Percentiles rank a stretch among this genome's conserved stretches.
phyloP scores from a whole-genome alignment of 768 basidiomycete genomes.

The Boletus coccyginus region DNA sequence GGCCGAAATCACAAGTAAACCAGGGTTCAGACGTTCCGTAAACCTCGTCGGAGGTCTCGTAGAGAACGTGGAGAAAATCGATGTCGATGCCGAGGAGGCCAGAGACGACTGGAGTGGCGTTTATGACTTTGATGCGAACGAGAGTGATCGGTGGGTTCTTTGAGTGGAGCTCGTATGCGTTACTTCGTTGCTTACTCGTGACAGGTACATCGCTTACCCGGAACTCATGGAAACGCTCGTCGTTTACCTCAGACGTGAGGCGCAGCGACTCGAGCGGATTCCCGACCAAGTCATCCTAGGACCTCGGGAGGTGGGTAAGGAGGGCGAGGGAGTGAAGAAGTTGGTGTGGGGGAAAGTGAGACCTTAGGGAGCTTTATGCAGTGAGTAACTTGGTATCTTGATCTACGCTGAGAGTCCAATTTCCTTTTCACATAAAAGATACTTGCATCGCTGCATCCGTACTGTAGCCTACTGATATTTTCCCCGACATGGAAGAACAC shows the following conservation, averaged over 20 bases:
- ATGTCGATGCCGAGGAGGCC: constrained; percentile 55
- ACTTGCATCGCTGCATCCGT: not conserved
- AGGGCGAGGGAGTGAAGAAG: constrained; percentile 30
- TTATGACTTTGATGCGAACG: constrained; percentile 58
- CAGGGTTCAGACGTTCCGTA: constrained; percentile 55
- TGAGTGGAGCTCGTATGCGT: not conserved
- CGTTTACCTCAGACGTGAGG: constrained; percentile 68
- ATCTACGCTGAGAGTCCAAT: not conserved
- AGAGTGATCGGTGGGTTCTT: constrained; percentile 36
- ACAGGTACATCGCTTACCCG: constrained; percentile 71
- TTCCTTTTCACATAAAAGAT: constrained; percentile 2
- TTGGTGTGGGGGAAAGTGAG: constrained; percentile 30
- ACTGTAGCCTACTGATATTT: constrained; percentile 1
- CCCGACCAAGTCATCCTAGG: constrained; percentile 41
- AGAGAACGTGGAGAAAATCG: constrained; percentile 56
- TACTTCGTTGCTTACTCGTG: constrained; percentile 16
- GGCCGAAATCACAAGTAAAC: not conserved
- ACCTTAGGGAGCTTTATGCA: constrained; percentile 8
- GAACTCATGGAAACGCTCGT: constrained; percentile 71
- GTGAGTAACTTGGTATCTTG: not conserved
- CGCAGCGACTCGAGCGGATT: constrained; percentile 60
- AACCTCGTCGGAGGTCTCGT: constrained; percentile 70
- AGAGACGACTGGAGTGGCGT: constrained; percentile 71
- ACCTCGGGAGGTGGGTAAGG: constrained; percentile 29
- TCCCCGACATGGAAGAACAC: not conserved